Evolutionary conservation across 2,329 filamentous ascomycete genomes (phyloP).

Genomic region (Paraphaeosphaeria minitans): DNA sequence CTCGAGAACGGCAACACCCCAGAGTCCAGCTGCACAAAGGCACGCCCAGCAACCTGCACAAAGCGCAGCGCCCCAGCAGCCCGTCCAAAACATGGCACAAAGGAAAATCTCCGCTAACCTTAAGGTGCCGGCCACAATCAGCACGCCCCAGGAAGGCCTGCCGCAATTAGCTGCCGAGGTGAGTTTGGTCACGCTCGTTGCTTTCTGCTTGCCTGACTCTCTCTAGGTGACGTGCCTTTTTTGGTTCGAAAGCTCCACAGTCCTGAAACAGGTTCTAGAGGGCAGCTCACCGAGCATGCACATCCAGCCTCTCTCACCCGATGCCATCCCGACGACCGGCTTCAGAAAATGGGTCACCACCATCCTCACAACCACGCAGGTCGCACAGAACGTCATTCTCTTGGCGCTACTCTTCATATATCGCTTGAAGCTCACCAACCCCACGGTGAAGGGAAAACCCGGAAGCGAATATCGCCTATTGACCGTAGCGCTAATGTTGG

Average conservation of each 20-base stretch:
- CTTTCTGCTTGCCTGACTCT: slow-evolving; percentile 17
- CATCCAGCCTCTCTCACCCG: slow-evolving; percentile 64
- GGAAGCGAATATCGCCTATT: slow-evolving; percentile 93
- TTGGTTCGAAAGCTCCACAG: slow-evolving; percentile 92
- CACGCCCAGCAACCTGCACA: slow-evolving; percentile 20
- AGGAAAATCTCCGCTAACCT: slow-evolving; percentile 45
- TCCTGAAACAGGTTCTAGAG: slow-evolving; percentile 75
- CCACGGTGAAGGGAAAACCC: slow-evolving; percentile 83
- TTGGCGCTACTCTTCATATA: slow-evolving; percentile 92
- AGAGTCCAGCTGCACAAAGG: slow-evolving; percentile 30
- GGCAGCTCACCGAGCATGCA: slow-evolving; percentile 51
- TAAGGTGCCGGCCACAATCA: slow-evolving; percentile 43
- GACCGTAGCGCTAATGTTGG: slow-evolving; percentile 95
- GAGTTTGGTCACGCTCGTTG: slow-evolving; percentile 14
- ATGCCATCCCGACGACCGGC: slow-evolving; percentile 76
- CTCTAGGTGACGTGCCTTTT: slow-evolving; percentile 89
- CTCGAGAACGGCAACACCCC: slow-evolving; percentile 35
- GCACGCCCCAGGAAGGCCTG: slow-evolving; percentile 46
- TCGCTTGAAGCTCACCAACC: slow-evolving; percentile 87
- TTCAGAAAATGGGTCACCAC: slow-evolving; percentile 95
- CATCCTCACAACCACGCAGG: slow-evolving; percentile 90
- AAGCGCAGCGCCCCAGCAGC: slow-evolving; percentile 19
- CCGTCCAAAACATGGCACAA: slow-evolving; percentile 26
- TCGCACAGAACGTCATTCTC: slow-evolving; percentile 92
- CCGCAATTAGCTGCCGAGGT: slow-evolving; percentile 50